Evolutionary conservation across 2,329 filamentous ascomycete species (phyloP), one percentile per base, ranked within the genome.

Genomic region (Alternaria postmessia): DNA sequence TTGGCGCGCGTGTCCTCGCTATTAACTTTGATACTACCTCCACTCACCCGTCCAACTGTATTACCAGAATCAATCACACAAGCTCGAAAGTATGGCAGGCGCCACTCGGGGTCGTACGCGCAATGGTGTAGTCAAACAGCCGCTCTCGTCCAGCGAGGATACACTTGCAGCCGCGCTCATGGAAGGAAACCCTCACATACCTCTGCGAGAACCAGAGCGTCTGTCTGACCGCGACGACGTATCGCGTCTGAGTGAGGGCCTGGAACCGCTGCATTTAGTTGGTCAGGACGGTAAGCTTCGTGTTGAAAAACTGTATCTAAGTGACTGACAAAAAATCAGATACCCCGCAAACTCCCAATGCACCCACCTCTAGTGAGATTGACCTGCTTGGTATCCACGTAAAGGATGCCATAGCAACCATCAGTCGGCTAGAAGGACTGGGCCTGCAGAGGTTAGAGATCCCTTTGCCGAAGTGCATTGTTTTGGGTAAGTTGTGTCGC

Each of bases 391-490:
- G 88, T 0, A 81, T 84, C n/a, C 84, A 87, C 46, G 79, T 90
- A 1, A 90, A 90, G 52, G 83, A 85, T 0, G 87, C 89, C 49
- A 89, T 92, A 2, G 83, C 90, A 47, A 86, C 87, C 0, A 84
- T 93, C 0, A 87, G 86, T 12, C 63, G 64, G 48, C 84, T 97
- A 0, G 87, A 92, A 51, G 84, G 88, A 6, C 84, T 94, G 0
- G 91, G 91, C 0, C 88, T 96, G 0, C 88, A 91, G 51, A 87
- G 91, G 18, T 86, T 88, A 5, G 71, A 81, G 0, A 86, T 92
- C 0, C 86, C 87, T 0, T 81, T 96, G 0, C 92, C 93, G 0
- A 92, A 93, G 67, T 88, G 96, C 9, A 91, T 94, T 6, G 86
- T 96, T 0, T 88, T 96, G 0, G 93, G 93, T 75, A 56, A 18